Base-by-base conservation (phyloP, 345 rosid genomes). In the Melaleuca alternifolia region DNA sequence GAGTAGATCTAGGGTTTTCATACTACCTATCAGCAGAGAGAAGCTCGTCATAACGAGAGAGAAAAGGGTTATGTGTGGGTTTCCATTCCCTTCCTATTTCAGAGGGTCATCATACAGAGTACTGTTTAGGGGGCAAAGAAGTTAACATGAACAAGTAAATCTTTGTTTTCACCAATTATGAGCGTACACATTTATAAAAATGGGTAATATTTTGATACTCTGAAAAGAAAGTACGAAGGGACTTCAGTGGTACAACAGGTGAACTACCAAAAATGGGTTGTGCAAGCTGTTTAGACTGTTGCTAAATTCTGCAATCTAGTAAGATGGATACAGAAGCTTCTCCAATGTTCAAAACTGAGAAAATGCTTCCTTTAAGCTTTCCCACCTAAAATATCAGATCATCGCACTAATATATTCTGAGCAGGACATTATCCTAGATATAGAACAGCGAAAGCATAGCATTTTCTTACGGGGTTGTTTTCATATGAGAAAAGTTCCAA, bases 401-500 rank as follows among this genome's bases (percentile, higher is more conserved):
- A 75, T 8, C 13, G 11, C 57, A 20, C 11, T 15, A 65, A 54
- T 65, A 76, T 23, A 54, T 21, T 15, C 30, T 11, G 89, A 81
- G n/a, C 50, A 71, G 54, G 50, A 52, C 54, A 33, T n/a, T 18
- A 87, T 65, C 11, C 20, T 79, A 41, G 75, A 61, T 51, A 30
- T 33, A 33, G 46, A 71, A 11, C 21, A 18, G 79, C 48, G 33
- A 71, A 18, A 33, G 48, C 48, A 33, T 71, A 4, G 48, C 24
- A 18, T 33, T 71, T 65, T 33, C 92, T 89, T 91, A 94, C 98
- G 33, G 92, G 93, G 89, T 94, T 92, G 89, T 94, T 96, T 89
- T 96, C 97, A 85, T 90, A 94, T 23, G 98, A 95, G 91, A 94
- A 96, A 86, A 96, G 93, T 90, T 95, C 93, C 85, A 95, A 89